phyloP scores from a whole-genome alignment of 2,329 filamentous ascomycete species.

The Berkeleyomyces basicola region DNA sequence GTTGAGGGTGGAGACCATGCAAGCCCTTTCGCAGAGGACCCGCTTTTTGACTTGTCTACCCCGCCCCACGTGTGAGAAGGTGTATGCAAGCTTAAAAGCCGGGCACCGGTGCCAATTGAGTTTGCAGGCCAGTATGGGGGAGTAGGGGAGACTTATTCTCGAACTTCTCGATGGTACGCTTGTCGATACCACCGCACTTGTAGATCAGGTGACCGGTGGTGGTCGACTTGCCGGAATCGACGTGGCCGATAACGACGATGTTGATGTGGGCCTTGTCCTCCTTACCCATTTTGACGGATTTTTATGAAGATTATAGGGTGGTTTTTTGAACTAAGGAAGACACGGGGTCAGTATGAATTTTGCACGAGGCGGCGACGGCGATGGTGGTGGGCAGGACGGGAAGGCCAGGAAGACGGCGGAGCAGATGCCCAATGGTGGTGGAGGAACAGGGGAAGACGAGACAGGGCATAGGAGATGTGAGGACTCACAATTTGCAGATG shows the following conservation, averaged over 20 bases:
- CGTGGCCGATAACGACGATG: slow-evolving; percentile 98
- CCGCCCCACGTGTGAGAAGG: neutral
- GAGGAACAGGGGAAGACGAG: neutral
- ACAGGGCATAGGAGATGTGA: neutral
- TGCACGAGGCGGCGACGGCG: neutral
- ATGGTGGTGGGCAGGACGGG: too few relatives aligned
- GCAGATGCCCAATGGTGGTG: neutral
- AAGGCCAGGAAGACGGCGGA: too few relatives aligned
- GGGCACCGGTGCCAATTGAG: neutral
- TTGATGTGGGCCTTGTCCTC: slow-evolving; percentile 92
- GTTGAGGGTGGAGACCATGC: slow-evolving; percentile 3
- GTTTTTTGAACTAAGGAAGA: slow-evolving; percentile 5
- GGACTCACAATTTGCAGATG: slow-evolving; percentile 14
- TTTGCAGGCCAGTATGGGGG: neutral
- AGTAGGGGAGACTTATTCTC: slow-evolving; percentile 57
- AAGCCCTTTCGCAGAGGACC: neutral
- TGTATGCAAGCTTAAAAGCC: neutral
- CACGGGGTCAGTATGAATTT: neutral
- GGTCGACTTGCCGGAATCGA: slow-evolving; percentile 98
- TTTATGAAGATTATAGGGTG: slow-evolving; percentile 2
- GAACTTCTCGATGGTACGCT: slow-evolving; percentile 99
- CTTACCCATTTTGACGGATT: slow-evolving; percentile 45
- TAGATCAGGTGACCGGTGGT: slow-evolving; percentile 96
- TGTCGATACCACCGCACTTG: slow-evolving; percentile 99
- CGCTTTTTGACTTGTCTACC: neutral